These are phyloP conservation scores for Bisporella sp. DNA, from an alignment of 2,329 filamentous ascomycete species.

Conservation along the genomic window DNA sequence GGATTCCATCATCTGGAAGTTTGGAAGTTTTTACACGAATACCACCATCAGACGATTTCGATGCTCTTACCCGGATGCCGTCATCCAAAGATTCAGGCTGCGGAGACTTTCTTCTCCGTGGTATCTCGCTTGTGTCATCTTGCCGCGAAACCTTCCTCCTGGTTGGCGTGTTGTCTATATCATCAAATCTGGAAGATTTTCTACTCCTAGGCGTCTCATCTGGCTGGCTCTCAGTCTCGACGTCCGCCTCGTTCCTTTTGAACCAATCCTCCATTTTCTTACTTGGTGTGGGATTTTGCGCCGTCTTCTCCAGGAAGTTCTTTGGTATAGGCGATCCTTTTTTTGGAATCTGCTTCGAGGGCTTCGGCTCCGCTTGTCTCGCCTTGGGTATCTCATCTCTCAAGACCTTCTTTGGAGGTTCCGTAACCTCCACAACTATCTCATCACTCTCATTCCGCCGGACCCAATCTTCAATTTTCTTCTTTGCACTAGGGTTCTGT, in stretches of 20 bases:
- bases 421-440: neutral
- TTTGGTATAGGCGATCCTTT: slow-evolving; percentile 41
- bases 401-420: slow-evolving; percentile 2
- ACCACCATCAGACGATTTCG: slow-evolving; percentile 24
- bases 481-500: slow-evolving; percentile 47
- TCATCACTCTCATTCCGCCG: slow-evolving; percentile 15
- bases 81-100: neutral
- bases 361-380: slow-evolving; percentile 23
- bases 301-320: slow-evolving; percentile 44
- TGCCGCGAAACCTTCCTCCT: too few species aligned
- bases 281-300: slow-evolving; percentile 47
- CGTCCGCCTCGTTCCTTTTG: slow-evolving; percentile 15
- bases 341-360: slow-evolving; percentile 41
- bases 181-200: slow-evolving; percentile 2
- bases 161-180: neutral
- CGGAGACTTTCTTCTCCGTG: slow-evolving; percentile 1
- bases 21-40: slow-evolving; percentile 34
- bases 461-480: slow-evolving; percentile 58
- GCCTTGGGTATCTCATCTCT: neutral
- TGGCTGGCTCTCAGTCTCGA: neutral
- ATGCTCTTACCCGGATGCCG: slow-evolving; percentile 11
- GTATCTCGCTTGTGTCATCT: neutral
- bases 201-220: slow-evolving; percentile 6
- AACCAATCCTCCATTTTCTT: slow-evolving; percentile 59
- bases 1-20: too few species aligned